phyloP scores from a whole-genome alignment of 306 rosid species.

The Phaseolus lunatus region DNA sequence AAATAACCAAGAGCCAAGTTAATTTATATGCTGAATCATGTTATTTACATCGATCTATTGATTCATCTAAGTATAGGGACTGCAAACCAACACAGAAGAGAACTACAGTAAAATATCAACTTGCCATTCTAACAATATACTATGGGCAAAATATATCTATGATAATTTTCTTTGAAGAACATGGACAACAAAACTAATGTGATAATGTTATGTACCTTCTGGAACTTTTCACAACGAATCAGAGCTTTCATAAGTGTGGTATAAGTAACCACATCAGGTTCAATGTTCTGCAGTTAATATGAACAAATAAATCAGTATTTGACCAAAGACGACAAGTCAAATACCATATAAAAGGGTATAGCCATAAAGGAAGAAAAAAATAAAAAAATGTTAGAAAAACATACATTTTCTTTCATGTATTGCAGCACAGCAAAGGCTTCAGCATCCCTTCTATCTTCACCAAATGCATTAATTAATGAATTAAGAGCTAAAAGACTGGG shows the following conservation, averaged over 20 bases:
- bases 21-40: constrained; percentile 1
- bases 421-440: constrained; percentile 95
- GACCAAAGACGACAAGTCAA: constrained; percentile 17
- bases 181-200: background rate
- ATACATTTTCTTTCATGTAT: constrained; percentile 88
- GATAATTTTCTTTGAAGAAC: constrained; percentile 10
- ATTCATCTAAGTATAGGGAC: constrained; percentile 14
- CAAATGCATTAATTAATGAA: constrained; percentile 85
- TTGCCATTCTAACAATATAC: background rate
- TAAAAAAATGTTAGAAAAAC: constrained; percentile 8
- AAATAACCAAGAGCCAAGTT: constrained; percentile 5
- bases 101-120: background rate
- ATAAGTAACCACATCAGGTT: constrained; percentile 92
- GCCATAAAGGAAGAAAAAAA: background rate
- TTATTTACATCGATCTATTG: constrained; percentile 21
- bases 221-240: constrained; percentile 78
- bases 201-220: constrained; percentile 58
- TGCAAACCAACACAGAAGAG: background rate
- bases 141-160: background rate
- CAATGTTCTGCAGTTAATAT: constrained; percentile 65
- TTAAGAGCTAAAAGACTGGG: constrained; percentile 93
- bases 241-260: constrained; percentile 96
- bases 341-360: background rate
- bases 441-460: constrained; percentile 89
- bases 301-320: constrained; percentile 37